Evolutionary conservation across 345 rosid species (phyloP).

Genomic region (Isatis tinctoria): DNA sequence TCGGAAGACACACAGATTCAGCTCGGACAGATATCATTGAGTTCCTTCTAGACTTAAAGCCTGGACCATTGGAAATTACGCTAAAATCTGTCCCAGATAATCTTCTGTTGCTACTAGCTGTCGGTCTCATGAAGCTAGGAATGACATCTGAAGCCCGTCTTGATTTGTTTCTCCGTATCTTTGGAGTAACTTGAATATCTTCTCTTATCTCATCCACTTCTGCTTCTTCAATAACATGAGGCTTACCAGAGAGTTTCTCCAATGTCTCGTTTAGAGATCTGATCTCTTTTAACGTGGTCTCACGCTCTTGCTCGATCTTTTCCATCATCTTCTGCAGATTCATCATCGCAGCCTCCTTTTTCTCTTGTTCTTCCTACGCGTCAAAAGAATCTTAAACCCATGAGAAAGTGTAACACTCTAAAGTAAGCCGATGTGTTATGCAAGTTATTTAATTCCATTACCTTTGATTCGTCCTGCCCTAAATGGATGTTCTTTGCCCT

Average conservation of each 20-base stretch:
- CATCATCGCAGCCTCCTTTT: constrained; percentile 48
- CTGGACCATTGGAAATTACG: constrained; percentile 23
- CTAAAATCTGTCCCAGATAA: constrained; percentile 40
- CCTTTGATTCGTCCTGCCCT: constrained; percentile 50
- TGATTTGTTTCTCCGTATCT: constrained; percentile 21
- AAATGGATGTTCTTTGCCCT: constrained; percentile 64
- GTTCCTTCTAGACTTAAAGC: constrained; percentile 33
- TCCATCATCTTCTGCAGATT: constrained; percentile 46
- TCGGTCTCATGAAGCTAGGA: constrained; percentile 78
- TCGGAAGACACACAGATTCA: constrained; percentile 52
- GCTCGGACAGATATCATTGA: constrained; percentile 43
- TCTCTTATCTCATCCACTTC: constrained; percentile 30
- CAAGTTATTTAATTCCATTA: constrained; percentile 18
- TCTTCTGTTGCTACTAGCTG: constrained; percentile 56
- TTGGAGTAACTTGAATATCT: constrained; percentile 24
- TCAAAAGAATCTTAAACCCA: background rate
- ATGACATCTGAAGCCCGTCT: constrained; percentile 39
- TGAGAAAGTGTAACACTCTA: constrained; percentile 18
- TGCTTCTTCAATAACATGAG: constrained; percentile 30
- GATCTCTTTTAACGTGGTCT: constrained; percentile 34
- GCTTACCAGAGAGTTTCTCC: constrained; percentile 41
- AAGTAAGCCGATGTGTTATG: constrained; percentile 12
- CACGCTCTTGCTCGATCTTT: constrained; percentile 52
- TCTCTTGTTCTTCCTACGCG: constrained; percentile 46
- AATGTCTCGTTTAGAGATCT: constrained; percentile 38